Evolutionary conservation across 2,329 filamentous ascomycete genomes (phyloP), one percentile per base, ranked within the genome.

Genomic region (Huntiella decipiens): DNA sequence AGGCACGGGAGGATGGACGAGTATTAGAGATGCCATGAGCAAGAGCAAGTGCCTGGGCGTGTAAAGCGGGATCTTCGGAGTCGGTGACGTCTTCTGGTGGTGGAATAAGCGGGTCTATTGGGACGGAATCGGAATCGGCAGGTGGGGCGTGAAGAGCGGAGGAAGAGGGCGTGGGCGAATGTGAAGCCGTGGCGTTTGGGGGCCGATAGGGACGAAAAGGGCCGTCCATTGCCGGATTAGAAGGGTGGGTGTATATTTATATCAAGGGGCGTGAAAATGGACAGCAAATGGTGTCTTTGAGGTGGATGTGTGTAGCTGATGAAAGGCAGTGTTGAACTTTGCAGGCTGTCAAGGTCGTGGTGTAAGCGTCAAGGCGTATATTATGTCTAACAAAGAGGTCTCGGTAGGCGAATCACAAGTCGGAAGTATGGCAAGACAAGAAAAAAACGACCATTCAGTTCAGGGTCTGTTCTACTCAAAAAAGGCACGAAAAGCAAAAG

Each of bases 11-110:
- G 22, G 22, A 28, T 28, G 22, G 22, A 7, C 15, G 12, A 36
- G 7, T 36, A 15, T 11, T 36, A n/a, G 12, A 32, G 28, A 36
- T 40, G 11, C 37, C 31, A 35, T 46, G 44, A 16, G 44, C 44
- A 12, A 46, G 22, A 13, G 34, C 45, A 16, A 47, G 34, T 13
- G 40, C 40, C 17, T 47, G 39, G 28, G 40, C 41, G 31, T 44
- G 40, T 22, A 35, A 43, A 28, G 34, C 35, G 15, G 15, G 4
- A 36, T 36, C 34, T 36, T 36, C 34, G 12, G 22, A 28, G 22
- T 28, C 22, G 22, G 22, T 10, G 22, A 10, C 3, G 22, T 28
- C 22, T 7, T 28, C 22, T 28, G 22, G 22, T 28, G 22, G 22
- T 28, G 22, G 22, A 28, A 28, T 28, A 28, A 3, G 22, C 22